Base-by-base conservation (phyloP, 768 basidiomycete species). In the Pleurotus tuber-regium region DNA sequence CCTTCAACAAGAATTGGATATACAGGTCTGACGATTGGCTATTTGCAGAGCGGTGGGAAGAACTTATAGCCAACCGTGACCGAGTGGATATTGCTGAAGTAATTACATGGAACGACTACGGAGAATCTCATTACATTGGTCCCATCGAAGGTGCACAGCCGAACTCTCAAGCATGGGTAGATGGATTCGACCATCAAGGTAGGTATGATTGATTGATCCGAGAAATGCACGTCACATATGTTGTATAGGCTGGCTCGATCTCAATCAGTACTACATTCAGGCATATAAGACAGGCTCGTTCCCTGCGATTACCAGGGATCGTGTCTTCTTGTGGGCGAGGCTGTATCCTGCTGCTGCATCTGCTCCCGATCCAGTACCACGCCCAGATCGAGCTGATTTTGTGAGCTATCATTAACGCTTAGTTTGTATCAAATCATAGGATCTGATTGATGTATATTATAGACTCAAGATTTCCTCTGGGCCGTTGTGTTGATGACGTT, bases 51-150 rank as follows among this genome's bases (percentile, higher is more conserved):
- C 78, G 88, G 50, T 90, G 87, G 87, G 84, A 89, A 59, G 69
- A 71, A 33, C 65, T 90, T 54, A 73, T 89, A 43, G 58, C 60
- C 24, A 69, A 77, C n/a, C 79, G 86, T 26, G 73, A 78, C 52
- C 61, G 77, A 54, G 68, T 86, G 25, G 82, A 84, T 57, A 71
- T 89, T 43, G 77, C 79, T 16, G 72, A 89, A 64, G 62, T 85
- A 51, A 53, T 83, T 39, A 79, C 82, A 11, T 89, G 83, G 82
- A 90, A 90, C 53, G 87, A 89, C 63, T 89, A 72, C 50, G 85
- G 86, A 54, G 86, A 87, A 62, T 86, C 83, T 2, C 86, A 90
- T 61, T 93, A 94, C 63, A 70, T 93, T 41, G 88, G 85, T 11
- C 89, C 91, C 2, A 80, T 89, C 59, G 79, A 83, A 56, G 86